A percentile compares a stretch with the other conserved stretches of the same genome.
Evolutionary conservation across 1,139 yeast genomes (phyloP).

Genomic region (Geotrichum klebahnii): DNA sequence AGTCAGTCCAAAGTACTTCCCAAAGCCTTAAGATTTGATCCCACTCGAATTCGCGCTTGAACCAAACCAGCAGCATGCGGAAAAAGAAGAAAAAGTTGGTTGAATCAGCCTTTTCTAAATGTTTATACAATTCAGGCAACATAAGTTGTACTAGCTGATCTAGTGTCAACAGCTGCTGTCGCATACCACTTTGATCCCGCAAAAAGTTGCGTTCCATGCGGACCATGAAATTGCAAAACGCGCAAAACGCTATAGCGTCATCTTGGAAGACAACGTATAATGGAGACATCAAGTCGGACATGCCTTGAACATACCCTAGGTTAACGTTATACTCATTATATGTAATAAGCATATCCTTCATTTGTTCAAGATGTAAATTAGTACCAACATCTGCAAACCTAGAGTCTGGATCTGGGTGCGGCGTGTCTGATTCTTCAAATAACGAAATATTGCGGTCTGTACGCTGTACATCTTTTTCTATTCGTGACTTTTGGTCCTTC

Average conservation of each 20-base stretch:
- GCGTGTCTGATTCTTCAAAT: constrained; percentile 53
- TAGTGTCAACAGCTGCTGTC: constrained; percentile 75
- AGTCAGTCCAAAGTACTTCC: constrained; percentile 92
- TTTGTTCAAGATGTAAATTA: constrained; percentile 61
- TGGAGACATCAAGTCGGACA: constrained; percentile 91
- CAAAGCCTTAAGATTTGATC: constrained; percentile 72
- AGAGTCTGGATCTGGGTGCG: constrained; percentile 50
- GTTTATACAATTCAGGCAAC: constrained; percentile 79
- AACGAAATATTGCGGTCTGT: constrained; percentile 77
- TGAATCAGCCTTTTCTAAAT: constrained; percentile 81
- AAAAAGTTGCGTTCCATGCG: constrained; percentile 92
- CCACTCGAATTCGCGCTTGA: constrained; percentile 84
- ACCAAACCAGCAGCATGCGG: constrained; percentile 93
- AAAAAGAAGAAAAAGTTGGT: constrained; percentile 89
- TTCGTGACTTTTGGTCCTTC: constrained; percentile 82
- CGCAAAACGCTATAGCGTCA: constrained; percentile 82
- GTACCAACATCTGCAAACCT: constrained; percentile 52
- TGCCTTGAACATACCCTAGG: constrained; percentile 95
- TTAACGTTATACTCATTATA: constrained; percentile 79
- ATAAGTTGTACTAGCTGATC: constrained; percentile 81
- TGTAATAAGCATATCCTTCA: constrained; percentile 78
- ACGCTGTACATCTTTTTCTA: constrained; percentile 89
- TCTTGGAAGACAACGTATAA: constrained; percentile 73
- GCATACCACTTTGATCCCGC: constrained; percentile 90
- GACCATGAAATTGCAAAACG: constrained; percentile 83